A percentile compares a stretch with the other conserved stretches of the same genome.
Conservation (phyloP, 2,329 filamentous ascomycete species). For the Xylariomycetidae sp. region DNA sequence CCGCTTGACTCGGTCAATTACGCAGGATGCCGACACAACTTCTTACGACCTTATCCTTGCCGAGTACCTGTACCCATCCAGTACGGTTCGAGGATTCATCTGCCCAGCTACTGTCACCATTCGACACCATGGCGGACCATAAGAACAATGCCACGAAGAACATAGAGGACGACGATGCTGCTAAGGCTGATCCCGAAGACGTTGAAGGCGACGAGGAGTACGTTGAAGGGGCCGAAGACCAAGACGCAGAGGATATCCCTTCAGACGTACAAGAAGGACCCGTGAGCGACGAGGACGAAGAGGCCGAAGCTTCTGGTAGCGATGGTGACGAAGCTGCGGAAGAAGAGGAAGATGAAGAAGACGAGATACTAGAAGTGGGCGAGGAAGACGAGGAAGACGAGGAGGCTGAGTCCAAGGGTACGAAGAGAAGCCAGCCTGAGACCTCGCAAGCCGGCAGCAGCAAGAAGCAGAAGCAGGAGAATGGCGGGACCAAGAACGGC, state of each 20-base stretch:
- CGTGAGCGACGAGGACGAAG: not conserved
- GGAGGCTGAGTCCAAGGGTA: not conserved
- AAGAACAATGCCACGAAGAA: not conserved
- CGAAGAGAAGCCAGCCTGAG: not conserved
- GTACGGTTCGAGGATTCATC: too few relatives aligned
- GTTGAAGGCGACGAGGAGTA: slow-evolving; percentile 1
- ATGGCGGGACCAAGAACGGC: not conserved
- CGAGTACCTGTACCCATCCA: too few relatives aligned
- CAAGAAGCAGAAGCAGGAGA: slow-evolving; percentile 6
- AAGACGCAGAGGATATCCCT: not conserved
- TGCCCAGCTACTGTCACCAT: too few relatives aligned
- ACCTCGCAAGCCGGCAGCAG: not conserved
- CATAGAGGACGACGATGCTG: slow-evolving; percentile 1
- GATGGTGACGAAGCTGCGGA: not conserved
- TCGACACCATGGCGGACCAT: not conserved
- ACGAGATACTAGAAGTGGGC: not conserved
- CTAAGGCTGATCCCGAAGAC: not conserved
- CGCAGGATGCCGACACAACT: too few relatives aligned
- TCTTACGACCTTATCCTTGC: too few relatives aligned
- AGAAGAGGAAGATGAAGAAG: not conserved
- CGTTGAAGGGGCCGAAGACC: not conserved
- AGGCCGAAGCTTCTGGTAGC: too few relatives aligned
- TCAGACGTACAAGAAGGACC: too few relatives aligned
- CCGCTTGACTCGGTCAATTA: too few relatives aligned
- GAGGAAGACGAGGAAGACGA: not conserved